These are phyloP conservation scores for Parastagonospora avenae DNA, from an alignment of 2,329 filamentous ascomycete genomes.

Conservation along the genomic window DNA sequence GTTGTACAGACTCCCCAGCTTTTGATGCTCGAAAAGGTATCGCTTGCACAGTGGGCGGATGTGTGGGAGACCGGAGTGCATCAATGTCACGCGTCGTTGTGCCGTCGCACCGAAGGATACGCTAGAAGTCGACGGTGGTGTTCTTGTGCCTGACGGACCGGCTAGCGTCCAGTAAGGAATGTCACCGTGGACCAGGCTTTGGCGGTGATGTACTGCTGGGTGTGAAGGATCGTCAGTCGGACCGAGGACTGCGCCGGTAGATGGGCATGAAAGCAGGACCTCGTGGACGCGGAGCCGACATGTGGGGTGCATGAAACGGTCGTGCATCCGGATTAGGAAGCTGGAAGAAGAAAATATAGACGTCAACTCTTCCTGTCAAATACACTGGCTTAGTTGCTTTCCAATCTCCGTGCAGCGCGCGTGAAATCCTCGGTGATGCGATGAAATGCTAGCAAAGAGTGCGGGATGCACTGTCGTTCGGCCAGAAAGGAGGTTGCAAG, in stretches of 20 bases:
- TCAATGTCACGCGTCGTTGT: background rate
- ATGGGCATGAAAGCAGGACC: background rate
- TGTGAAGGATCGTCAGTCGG: conserved; percentile 5
- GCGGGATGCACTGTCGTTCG: too few relatives aligned
- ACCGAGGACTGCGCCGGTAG: conserved; percentile 4
- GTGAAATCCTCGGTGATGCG: conserved; percentile 1
- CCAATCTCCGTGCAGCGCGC: background rate
- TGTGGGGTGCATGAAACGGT: conserved; percentile 11
- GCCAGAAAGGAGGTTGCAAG: too few relatives aligned
- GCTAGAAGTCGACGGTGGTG: background rate
- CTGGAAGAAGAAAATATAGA: background rate
- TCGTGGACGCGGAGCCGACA: conserved; percentile 7
- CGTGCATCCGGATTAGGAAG: conserved; percentile 1
- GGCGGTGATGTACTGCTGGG: background rate
- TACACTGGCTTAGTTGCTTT: background rate
- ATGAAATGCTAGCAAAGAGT: background rate
- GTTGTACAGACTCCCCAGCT: background rate
- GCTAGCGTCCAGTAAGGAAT: conserved; percentile 4
- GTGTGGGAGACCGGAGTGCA: background rate
- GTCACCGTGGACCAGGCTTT: background rate
- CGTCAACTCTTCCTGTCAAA: background rate
- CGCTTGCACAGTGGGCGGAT: background rate
- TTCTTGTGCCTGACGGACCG: conserved; percentile 3
- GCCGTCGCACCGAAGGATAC: background rate
- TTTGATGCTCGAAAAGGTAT: background rate